phyloP scores from a whole-genome alignment of 2,329 filamentous ascomycete species.

The Nemania serpens region DNA sequence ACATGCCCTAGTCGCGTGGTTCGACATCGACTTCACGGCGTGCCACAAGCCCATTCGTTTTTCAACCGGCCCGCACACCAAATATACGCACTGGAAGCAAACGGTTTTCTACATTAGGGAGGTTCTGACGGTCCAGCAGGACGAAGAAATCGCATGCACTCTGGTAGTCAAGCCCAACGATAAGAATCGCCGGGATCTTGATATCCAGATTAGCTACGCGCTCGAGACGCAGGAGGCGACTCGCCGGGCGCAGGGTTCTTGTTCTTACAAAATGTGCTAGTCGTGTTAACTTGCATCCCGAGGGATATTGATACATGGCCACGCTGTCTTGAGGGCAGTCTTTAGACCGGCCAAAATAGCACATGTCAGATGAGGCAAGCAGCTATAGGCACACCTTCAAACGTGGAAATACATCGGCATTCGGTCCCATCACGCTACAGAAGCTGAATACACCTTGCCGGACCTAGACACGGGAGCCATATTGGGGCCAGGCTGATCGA shows the following conservation, averaged over 20 bases:
- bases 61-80: constrained; percentile 95
- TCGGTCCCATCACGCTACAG: not conserved
- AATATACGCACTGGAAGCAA: constrained; percentile 99
- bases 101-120: constrained; percentile 98
- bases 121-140: constrained; percentile 86
- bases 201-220: constrained; percentile 85
- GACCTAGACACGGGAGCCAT: not conserved
- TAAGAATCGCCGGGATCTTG: constrained; percentile 92
- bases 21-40: constrained; percentile 97
- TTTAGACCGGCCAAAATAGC: not conserved
- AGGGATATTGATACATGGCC: not conserved
- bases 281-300: not conserved
- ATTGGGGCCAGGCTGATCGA: constrained; percentile 2
- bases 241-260: constrained; percentile 69
- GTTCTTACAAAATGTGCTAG: constrained; percentile 81
- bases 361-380: constrained; percentile 1
- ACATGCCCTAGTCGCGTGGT: constrained; percentile 96
- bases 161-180: constrained; percentile 86
- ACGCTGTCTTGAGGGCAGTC: not conserved
- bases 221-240: constrained; percentile 76
- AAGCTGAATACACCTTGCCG: not conserved
- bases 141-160: constrained; percentile 75
- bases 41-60: constrained; percentile 98
- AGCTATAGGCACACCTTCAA: not conserved
- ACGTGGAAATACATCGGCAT: not conserved